These are phyloP conservation scores for Fusarium camptoceras DNA, from an alignment of 2,329 filamentous ascomycete species.

Conservation along the genomic window DNA sequence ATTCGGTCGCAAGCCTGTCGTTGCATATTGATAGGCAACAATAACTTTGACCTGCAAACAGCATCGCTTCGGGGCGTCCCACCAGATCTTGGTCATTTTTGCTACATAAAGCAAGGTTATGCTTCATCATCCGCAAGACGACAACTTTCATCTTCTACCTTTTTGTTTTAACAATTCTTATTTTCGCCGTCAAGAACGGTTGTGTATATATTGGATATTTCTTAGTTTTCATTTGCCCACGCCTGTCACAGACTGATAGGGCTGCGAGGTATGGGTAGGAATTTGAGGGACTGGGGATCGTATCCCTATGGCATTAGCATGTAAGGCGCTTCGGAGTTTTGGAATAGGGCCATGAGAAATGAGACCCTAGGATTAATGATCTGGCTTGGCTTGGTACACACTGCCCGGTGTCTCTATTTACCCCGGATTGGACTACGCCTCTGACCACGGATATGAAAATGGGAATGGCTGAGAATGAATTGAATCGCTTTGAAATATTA, in stretches of 20 bases:
- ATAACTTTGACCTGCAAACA: neutral
- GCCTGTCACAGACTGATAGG: constrained; percentile 3
- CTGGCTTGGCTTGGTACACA: constrained; percentile 31
- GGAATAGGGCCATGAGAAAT: constrained; percentile 12
- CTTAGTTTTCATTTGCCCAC: constrained; percentile 22
- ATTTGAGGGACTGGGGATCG: constrained; percentile 22
- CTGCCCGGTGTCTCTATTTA: constrained; percentile 30
- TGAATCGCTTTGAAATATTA: constrained; percentile 25
- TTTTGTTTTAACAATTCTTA: constrained; percentile 37
- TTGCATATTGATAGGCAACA: constrained; percentile 50
- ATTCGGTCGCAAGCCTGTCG: constrained; percentile 51
- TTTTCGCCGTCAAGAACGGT: constrained; percentile 12
- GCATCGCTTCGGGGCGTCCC: neutral
- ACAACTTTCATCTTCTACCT: constrained; percentile 24
- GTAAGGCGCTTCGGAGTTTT: constrained; percentile 40
- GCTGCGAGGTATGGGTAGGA: constrained; percentile 16
- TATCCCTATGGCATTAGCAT: constrained; percentile 30
- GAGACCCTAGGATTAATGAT: constrained; percentile 18
- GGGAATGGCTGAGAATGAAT: constrained; percentile 25
- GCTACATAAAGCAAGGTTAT: constrained; percentile 8
- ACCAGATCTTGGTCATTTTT: neutral
- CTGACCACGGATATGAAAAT: constrained; percentile 32
- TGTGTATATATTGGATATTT: constrained; percentile 22
- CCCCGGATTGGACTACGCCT: constrained; percentile 21
- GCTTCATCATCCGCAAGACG: constrained; percentile 8